Evolutionary conservation across 768 basidiomycete species (phyloP).

Genomic region (Naganishia randhawae): DNA sequence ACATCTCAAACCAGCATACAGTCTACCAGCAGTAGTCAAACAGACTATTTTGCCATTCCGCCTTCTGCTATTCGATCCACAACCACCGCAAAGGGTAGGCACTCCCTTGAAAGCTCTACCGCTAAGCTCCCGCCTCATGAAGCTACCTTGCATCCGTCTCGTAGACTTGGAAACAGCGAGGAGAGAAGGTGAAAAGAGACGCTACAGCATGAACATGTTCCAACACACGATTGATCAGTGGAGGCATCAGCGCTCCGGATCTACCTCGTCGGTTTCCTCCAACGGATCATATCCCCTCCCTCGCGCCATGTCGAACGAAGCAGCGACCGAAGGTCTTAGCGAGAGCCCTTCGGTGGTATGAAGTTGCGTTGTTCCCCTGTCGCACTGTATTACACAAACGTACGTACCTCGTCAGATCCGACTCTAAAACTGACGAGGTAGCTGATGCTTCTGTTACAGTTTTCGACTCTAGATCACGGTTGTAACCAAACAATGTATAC

Average conservation of each 20-base stretch:
- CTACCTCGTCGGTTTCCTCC: not conserved
- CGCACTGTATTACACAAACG: not conserved
- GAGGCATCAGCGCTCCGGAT: not conserved
- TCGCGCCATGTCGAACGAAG: not conserved
- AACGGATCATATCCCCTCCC: not conserved
- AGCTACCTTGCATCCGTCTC: not conserved
- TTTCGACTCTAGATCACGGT: not conserved
- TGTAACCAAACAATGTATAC: not conserved
- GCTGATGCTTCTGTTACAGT: not conserved
- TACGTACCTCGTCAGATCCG: not conserved
- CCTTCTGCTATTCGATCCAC: not conserved
- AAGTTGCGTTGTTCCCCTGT: not conserved
- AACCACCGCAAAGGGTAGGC: not conserved
- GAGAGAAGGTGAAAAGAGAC: slow-evolving; percentile 2
- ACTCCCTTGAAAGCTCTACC: not conserved
- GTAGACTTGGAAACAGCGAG: not conserved
- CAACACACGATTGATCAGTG: slow-evolving; percentile 15
- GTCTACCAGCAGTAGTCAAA: not conserved
- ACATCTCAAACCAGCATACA: not conserved
- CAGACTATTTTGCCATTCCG: slow-evolving; percentile 14
- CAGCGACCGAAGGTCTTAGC: not conserved
- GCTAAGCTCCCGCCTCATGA: not conserved
- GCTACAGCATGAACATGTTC: slow-evolving; percentile 17
- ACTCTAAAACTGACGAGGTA: not conserved
- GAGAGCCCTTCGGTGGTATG: not conserved